Base-by-base conservation (phyloP, 2,329 filamentous ascomycete genomes). In the Davidsoniella virescens region DNA sequence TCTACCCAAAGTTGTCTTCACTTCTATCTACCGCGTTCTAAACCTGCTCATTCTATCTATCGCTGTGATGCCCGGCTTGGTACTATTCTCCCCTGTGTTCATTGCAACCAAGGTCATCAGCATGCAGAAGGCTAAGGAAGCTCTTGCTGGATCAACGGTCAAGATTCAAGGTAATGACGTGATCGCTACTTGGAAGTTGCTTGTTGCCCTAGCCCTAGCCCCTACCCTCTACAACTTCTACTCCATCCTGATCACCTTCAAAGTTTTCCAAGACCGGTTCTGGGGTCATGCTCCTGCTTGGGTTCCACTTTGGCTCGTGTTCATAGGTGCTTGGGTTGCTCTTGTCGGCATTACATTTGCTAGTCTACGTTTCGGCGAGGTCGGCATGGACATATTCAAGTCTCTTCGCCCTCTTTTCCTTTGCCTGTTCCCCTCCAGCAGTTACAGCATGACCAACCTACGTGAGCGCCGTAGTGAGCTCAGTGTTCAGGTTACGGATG, bases 331-430 rank as follows among this genome's bases (percentile, higher is more conserved):
- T 46, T 81, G 85, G 68, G 71, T 86, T 44, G 68, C 93, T 56
- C 94, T 94, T 70, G 84, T 88, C 5, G 75, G 80, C 20, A 83
- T 95, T 58, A 95, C 88, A 0, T 95, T 94, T 63, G 88, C 87
- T 4, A 87, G 92, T 5, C 78, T 98, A 48, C 82, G 92, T 9
- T 94, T 96, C 57, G 92, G 92, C 44, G 92, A 98, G 67, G 82
- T 94, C n/a, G 92, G 90, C 48, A 95, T 98, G 87, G 92, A 98
- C 61, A 95, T 98, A 51, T 70, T 92, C 68, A 98, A 96, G 66
- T 96, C 90, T 0, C 74, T 98, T 14, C 78, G 87, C 8, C 92
- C 92, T 5, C 75, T 98, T 8, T 70, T 94, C 43, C 72, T 95
- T 33, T 92, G 85, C 56, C 73, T 96, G 59, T 83, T 84, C 58